Evolutionary conservation across 2,329 filamentous ascomycete genomes (phyloP).

Genomic region (Parafenestella ontariensis): DNA sequence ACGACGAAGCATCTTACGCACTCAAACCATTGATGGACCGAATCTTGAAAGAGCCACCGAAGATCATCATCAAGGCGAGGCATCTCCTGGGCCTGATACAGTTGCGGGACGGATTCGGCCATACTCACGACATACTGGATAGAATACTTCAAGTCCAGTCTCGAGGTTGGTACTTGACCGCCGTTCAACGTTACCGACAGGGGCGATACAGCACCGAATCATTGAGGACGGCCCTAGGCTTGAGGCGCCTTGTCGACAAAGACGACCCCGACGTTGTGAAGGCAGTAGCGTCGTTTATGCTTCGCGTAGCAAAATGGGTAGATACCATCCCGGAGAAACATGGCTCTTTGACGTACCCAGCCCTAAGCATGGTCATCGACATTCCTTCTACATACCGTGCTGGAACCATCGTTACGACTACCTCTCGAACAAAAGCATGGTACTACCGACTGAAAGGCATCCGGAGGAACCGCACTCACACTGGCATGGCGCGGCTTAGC

Average conservation of each 20-base stretch:
- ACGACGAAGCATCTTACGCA: conserved; percentile 4
- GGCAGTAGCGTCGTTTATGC: conserved; percentile 1
- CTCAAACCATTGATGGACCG: neutral
- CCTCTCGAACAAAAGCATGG: neutral
- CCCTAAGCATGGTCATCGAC: neutral
- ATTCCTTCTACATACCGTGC: neutral
- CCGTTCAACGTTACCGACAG: neutral
- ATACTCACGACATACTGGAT: neutral
- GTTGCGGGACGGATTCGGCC: neutral
- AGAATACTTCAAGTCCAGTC: neutral
- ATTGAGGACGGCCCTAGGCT: neutral
- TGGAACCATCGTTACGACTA: neutral
- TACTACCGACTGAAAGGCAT: neutral
- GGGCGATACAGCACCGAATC: neutral
- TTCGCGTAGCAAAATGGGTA: neutral
- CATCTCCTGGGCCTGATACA: neutral
- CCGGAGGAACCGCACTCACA: neutral
- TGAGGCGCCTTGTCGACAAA: neutral
- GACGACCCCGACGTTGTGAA: neutral
- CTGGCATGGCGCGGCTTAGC: neutral
- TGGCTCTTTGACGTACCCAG: neutral
- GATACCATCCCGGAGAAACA: neutral
- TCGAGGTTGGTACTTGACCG: neutral
- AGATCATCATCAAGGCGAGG: neutral
- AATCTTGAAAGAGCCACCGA: neutral